A percentile compares a stretch with the other conserved stretches of the same genome.
Conservation (phyloP, 805 yeast genomes). For the Phaffomyces antillensis region DNA sequence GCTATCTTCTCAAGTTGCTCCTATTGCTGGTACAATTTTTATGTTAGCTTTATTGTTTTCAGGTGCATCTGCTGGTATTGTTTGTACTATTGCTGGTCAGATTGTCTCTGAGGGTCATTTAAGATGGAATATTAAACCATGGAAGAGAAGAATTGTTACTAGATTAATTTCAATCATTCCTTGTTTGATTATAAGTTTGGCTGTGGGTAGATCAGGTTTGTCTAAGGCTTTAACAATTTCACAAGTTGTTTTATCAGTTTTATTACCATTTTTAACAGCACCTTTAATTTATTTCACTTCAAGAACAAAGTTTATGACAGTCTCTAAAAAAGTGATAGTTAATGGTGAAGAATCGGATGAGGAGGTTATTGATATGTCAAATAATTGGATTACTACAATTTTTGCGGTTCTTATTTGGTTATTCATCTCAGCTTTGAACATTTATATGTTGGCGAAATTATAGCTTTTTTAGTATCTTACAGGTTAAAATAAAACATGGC, state of each 20-base stretch:
- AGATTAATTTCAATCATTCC: constrained; percentile 77
- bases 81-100: constrained; percentile 91
- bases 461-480: too few relatives aligned
- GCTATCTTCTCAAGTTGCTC: constrained; percentile 53
- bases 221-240: constrained; percentile 71
- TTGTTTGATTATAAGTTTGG: constrained; percentile 62
- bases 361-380: constrained; percentile 43
- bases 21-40: constrained; percentile 76
- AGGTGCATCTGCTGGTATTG: constrained; percentile 88
- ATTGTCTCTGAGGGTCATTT: constrained; percentile 88
- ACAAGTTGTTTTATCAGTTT: constrained; percentile 75
- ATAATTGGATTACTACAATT: constrained; percentile 49
- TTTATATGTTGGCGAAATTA: constrained; percentile 47
- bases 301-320: constrained; percentile 59
- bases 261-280: constrained; percentile 78
- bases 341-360: constrained; percentile 11
- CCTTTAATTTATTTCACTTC: constrained; percentile 83
- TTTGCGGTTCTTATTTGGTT: constrained; percentile 59
- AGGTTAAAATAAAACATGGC: too few relatives aligned
- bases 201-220: constrained; percentile 69
- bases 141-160: constrained; percentile 73
- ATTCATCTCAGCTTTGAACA: constrained; percentile 62
- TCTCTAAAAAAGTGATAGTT: constrained; percentile 24
- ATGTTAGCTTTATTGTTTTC: constrained; percentile 78
- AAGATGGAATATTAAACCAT: constrained; percentile 73